phyloP scores from a whole-genome alignment of 805 yeast species.

The Saccharomycopsis selenospora region DNA sequence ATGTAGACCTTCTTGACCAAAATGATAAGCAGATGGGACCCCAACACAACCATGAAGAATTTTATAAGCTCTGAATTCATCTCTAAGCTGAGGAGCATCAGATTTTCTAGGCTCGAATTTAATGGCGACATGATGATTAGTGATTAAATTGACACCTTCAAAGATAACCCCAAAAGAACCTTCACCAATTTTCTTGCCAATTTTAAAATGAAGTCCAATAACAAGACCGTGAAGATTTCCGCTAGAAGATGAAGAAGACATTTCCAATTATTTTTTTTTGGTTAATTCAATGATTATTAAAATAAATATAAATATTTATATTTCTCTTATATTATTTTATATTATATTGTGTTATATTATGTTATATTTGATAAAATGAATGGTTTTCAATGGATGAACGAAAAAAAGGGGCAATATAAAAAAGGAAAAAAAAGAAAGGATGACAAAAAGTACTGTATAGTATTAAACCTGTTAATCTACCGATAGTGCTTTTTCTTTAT shows the following conservation, averaged over 20 bases:
- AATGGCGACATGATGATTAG: constrained; percentile 90
- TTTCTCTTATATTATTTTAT: too few relatives aligned
- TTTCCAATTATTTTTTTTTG: too few relatives aligned
- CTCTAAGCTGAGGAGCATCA: constrained; percentile 95
- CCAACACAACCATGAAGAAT: constrained; percentile 76
- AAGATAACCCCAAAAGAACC: constrained; percentile 97
- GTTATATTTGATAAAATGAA: too few relatives aligned
- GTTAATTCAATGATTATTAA: too few relatives aligned
- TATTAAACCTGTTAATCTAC: too few relatives aligned
- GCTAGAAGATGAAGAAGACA: constrained; percentile 18
- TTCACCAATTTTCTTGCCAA: constrained; percentile 96
- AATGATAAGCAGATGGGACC: constrained; percentile 93
- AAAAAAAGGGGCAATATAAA: too few relatives aligned
- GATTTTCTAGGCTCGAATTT: constrained; percentile 95
- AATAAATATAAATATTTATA: too few relatives aligned
- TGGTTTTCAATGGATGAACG: too few relatives aligned
- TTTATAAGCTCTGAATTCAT: constrained; percentile 93
- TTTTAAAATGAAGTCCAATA: constrained; percentile 93
- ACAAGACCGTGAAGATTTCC: constrained; percentile 29
- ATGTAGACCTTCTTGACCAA: constrained; percentile 97
- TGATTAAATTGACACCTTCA: constrained; percentile 89
- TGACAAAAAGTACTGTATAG: too few relatives aligned
- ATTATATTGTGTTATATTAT: too few relatives aligned
- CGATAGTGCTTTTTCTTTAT: too few relatives aligned
- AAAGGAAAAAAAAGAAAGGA: too few relatives aligned